Evolutionary conservation across 2,329 filamentous ascomycete species (phyloP), one percentile per base, ranked within the genome.

Genomic region (Arthrobotrys sinensis): DNA sequence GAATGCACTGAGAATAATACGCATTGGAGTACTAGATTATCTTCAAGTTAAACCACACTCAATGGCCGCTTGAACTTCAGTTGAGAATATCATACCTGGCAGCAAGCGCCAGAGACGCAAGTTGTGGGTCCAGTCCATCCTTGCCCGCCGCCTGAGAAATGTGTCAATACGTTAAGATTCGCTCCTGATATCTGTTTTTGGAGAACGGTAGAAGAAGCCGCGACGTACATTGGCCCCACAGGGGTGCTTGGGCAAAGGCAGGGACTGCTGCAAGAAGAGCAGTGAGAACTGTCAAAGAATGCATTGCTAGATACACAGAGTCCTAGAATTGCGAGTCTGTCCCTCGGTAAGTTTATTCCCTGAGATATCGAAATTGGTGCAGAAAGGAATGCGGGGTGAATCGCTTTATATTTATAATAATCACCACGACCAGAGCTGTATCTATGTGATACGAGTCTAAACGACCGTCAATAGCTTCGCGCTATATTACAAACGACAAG

Each of bases 1-100:
- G 36, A 8, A 83, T 50, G 65, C 86, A 87, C 76, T 86, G 86
- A 65, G 83, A 84, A 76, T 86, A 87, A 80, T 82, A 87, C 7
- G 84, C 80, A 80, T 86, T 87, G 5, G 82, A 77, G 43, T 82
- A 82, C 4, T 60, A 3, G 24, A n/a, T 38, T 16, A 16, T 32
- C 2, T 10, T 14, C 38, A 4, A 57, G 32, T 21, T 19, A 57
- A 38, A 19, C 12, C 8, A 10, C 1, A 1, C 4, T n/a, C 6
- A 10, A 50, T 50, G 3, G 1, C 5, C 5, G 19, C 24, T 50
- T 21, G 3, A 8, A 24, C 19, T 8, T 21, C 19, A 16, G 16
- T 32, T 24, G 5, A 32, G 19, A 11, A 4, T 28, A 11, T n/a
- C 36, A 0, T 60, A 60, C 55, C 11, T 75, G 81, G 80, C 86